Base-by-base conservation (phyloP, 108 stramenopile genomes). In the Skeletonema potamos region DNA sequence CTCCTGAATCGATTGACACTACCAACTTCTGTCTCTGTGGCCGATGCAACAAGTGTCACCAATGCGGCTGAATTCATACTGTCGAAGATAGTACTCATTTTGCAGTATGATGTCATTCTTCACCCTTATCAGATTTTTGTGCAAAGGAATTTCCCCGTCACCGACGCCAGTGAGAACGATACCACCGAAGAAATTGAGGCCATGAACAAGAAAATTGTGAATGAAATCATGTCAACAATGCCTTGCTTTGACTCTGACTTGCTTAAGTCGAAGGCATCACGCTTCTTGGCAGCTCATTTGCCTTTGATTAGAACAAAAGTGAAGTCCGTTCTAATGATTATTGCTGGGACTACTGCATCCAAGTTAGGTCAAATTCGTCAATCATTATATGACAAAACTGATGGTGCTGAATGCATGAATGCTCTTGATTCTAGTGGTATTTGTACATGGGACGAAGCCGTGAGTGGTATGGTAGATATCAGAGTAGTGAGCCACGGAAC, bases 331-430 rank as follows among this genome's bases (percentile, higher is more conserved):
- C 72, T 95, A 27, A 79, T 85, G 59, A 67, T 75, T 11, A 93
- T 95, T 74, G 94, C 94, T 12, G 94, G 94, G 4, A 93, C 94
- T 1, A 92, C 94, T 10, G 92, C 94, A 20, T 83, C 86, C 27
- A 86, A 87, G 9, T 70, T 95, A 34, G 94, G 92, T 58, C 85
- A 91, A 18, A 95, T 95, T 60, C 87, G 94, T 5, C 94, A 95
- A 67, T 83, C 87, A 1, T 64, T 95, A 36, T 95, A 93, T 64
- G 94, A 95, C 66, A 92, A 90, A 54, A 95, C 94, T 2, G 90
- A 92, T 62, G 94, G 94, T 2, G 66, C 75, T 9, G 90, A 95
- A 55, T 88, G 88, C 61, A 76, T 76, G 68, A 62, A 66, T 64
- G 39, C 39, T 13, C 68, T 92, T 44, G 72, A 84, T 59, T 62